Percentiles rank a stretch among this genome's conserved stretches.
Evolutionary conservation across 768 basidiomycete species (phyloP).

Genomic region (Boletus subparvulus): DNA sequence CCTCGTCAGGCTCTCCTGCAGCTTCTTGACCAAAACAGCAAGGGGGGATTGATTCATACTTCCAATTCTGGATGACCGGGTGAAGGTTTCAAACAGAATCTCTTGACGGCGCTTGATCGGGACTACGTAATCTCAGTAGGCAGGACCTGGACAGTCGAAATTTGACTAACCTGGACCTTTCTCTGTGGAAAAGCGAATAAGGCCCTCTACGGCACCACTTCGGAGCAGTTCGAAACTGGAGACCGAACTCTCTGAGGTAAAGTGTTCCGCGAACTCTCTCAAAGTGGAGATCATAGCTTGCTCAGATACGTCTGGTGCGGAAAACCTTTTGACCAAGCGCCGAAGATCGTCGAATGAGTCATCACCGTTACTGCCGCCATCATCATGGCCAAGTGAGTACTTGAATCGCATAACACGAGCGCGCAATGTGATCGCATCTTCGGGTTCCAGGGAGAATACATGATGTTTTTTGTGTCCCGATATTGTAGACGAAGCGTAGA

Average conservation of each 20-base stretch:
- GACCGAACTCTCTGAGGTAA: constrained; percentile 74
- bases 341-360: constrained; percentile 64
- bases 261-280: constrained; percentile 75
- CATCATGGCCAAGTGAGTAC: constrained; percentile 60
- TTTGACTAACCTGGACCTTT: constrained; percentile 38
- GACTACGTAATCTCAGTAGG: constrained; percentile 45
- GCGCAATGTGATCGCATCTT: constrained; percentile 91
- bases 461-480: constrained; percentile 70
- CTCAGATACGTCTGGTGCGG: constrained; percentile 54
- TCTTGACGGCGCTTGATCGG: constrained; percentile 65
- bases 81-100: constrained; percentile 77
- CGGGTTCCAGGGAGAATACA: constrained; percentile 71
- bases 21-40: constrained; percentile 83
- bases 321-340: constrained; percentile 64
- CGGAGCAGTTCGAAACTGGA: constrained; percentile 96
- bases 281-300: constrained; percentile 61
- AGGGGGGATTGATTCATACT: constrained; percentile 57
- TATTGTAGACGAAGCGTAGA: constrained; percentile 45
- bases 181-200: constrained; percentile 80
- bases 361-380: constrained; percentile 52
- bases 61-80: constrained; percentile 48
- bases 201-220: constrained; percentile 86
- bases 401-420: constrained; percentile 87
- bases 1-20: constrained; percentile 92
- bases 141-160: not conserved